Percentiles rank a stretch among this genome's conserved stretches.
phyloP scores from a whole-genome alignment of 805 yeast genomes.

The Candida berthetii region DNA sequence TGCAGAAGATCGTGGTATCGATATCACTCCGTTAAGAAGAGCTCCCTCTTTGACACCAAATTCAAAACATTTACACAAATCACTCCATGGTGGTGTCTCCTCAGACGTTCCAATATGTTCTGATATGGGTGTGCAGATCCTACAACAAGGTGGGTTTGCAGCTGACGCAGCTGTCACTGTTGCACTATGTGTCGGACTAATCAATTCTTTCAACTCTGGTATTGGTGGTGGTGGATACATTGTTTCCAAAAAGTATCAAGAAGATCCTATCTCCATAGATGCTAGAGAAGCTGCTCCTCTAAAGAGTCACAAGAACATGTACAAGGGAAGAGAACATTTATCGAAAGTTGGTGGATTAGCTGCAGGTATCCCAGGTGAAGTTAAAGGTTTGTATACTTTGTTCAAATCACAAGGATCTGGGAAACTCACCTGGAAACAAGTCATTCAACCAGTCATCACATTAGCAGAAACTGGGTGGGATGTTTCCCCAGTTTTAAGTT shows the following conservation, averaged over 20 bases:
- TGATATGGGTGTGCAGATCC: slow-evolving; percentile 24
- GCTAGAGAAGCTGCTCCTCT: slow-evolving; percentile 88
- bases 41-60: slow-evolving; percentile 30
- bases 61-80: slow-evolving; percentile 15
- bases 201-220: slow-evolving; percentile 80
- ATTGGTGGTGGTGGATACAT: slow-evolving; percentile 92
- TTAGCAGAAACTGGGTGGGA: slow-evolving; percentile 62
- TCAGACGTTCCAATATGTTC: slow-evolving; percentile 29
- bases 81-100: slow-evolving; percentile 16
- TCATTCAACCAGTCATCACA: slow-evolving; percentile 70
- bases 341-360: slow-evolving; percentile 84
- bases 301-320: slow-evolving; percentile 61
- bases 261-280: slow-evolving; percentile 59
- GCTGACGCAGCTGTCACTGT: slow-evolving; percentile 93
- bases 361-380: slow-evolving; percentile 86
- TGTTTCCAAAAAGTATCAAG: slow-evolving; percentile 34
- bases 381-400: slow-evolving; percentile 72
- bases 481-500: slow-evolving; percentile 37
- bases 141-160: slow-evolving; percentile 56
- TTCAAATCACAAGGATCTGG: slow-evolving; percentile 65
- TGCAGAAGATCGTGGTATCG: slow-evolving; percentile 24
- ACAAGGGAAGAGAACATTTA: slow-evolving; percentile 32
- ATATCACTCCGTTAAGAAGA: slow-evolving; percentile 28
- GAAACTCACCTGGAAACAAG: slow-evolving; percentile 59
- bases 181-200: slow-evolving; percentile 80